Evolutionary conservation across 1,284 basidiomycete genomes (phyloP).

Genomic region (Xanthoconium separans): DNA sequence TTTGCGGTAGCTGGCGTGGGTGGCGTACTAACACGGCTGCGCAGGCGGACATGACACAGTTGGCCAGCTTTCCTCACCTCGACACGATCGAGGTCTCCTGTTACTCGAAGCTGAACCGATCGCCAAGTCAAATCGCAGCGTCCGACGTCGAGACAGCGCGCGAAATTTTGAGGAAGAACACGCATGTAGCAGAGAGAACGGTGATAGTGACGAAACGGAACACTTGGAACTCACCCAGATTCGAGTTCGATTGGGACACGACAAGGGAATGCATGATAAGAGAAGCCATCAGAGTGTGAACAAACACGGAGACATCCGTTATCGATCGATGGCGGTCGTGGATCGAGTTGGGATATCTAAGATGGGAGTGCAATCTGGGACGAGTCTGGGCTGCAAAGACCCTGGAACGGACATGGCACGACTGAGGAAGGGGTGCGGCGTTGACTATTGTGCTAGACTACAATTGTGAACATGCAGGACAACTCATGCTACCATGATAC

Average conservation of each 20-base stretch:
- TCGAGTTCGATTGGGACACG: not conserved
- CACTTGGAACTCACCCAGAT: not conserved
- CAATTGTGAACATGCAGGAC: conserved; percentile 12
- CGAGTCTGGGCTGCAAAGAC: not conserved
- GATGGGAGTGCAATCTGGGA: not conserved
- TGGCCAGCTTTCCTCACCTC: conserved; percentile 1
- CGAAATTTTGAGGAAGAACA: not conserved
- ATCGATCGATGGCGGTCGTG: conserved; percentile 22
- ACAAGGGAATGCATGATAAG: not conserved
- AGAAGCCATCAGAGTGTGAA: conserved; percentile 6
- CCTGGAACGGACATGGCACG: not conserved
- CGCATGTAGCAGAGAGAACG: conserved; percentile 7
- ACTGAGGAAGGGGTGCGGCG: conserved; percentile 6
- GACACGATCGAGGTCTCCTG: not conserved
- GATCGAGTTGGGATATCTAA: conserved; percentile 18
- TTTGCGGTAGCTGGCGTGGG: not conserved
- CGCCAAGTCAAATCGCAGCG: not conserved
- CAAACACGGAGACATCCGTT: conserved; percentile 10
- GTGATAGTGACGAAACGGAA: conserved; percentile 2
- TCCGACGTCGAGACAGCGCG: not conserved
- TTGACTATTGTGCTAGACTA: conserved; percentile 19
- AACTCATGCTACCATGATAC: not conserved
- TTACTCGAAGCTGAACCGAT: not conserved
- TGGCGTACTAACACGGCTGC: not conserved
- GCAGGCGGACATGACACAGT: not conserved